Evolutionary conservation across 2,329 filamentous ascomycete species (phyloP).

Genomic region (Sarocladium oryzae): DNA sequence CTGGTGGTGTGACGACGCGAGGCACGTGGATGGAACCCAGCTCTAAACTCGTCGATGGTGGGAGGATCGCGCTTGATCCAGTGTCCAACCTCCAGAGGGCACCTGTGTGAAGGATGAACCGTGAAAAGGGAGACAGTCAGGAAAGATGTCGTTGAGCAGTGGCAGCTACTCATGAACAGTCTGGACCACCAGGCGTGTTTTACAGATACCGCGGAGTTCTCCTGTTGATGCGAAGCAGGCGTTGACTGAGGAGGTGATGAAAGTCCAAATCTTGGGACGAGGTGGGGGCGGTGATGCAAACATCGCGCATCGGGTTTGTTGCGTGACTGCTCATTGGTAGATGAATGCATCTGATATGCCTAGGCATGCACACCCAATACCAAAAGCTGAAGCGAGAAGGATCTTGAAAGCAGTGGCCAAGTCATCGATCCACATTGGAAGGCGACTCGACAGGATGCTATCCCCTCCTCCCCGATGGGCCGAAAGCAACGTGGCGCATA

Average conservation of each 20-base stretch:
- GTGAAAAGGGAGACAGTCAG: no score
- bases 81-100: no score
- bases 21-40: not conserved
- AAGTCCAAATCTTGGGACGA: no score
- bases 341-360: no score
- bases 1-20: not conserved
- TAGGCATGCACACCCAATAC: no score
- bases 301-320: no score
- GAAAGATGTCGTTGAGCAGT: not conserved
- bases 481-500: not conserved
- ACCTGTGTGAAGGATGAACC: no score
- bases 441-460: not conserved
- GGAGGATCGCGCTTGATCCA: not conserved
- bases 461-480: conserved; percentile 1
- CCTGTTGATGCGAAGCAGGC: no score
- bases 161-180: no score
- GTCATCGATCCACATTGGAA: conserved; percentile 1
- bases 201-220: not conserved
- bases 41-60: not conserved
- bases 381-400: not conserved
- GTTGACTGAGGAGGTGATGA: no score
- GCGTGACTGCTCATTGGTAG: no score
- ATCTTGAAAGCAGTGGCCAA: not conserved
- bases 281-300: no score
- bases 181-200: not conserved